Evolutionary conservation across 495 filamentous ascomycete genomes (phyloP).

Genomic region (Opeltia flavorubescens): DNA sequence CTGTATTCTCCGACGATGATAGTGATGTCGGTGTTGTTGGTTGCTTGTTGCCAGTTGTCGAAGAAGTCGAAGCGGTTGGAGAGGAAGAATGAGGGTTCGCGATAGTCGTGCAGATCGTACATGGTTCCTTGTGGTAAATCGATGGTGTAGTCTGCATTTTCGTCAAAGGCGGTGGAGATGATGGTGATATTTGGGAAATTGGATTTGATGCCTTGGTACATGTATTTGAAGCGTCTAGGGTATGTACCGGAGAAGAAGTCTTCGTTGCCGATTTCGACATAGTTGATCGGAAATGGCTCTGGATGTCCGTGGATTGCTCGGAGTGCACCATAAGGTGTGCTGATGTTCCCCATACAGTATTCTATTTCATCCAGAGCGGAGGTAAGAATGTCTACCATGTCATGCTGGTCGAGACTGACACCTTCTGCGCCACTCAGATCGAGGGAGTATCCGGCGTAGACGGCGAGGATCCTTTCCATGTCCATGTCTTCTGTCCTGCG

Average conservation of each 20-base stretch:
- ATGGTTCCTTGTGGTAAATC: conserved; percentile 22
- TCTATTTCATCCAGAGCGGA: conserved; percentile 21
- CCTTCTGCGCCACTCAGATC: conserved; percentile 27
- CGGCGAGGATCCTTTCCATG: conserved; percentile 39
- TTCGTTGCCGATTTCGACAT: conserved; percentile 55
- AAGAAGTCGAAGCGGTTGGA: conserved; percentile 42
- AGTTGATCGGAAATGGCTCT: conserved; percentile 42
- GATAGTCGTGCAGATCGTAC: conserved; percentile 38
- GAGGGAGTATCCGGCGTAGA: conserved; percentile 51
- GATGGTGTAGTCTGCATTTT: conserved; percentile 19
- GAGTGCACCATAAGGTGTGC: conserved; percentile 41
- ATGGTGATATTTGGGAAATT: conserved; percentile 49
- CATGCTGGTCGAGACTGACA: conserved; percentile 37
- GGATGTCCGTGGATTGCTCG: conserved; percentile 42
- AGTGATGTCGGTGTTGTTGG: conserved; percentile 23
- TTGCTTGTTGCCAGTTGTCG: conserved; percentile 25
- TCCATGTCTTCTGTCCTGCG: conserved; percentile 49
- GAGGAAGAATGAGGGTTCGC: conserved; percentile 33
- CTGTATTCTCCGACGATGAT: conserved; percentile 45
- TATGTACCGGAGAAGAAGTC: conserved; percentile 45
- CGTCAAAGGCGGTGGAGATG: conserved; percentile 33
- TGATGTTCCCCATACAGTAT: conserved; percentile 41
- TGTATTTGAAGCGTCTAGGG: conserved; percentile 41
- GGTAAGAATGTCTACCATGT: conserved; percentile 41
- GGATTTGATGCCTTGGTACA: conserved; percentile 40